Evolutionary conservation across 2,329 filamentous ascomycete genomes (phyloP), one percentile per base, ranked within the genome.

Genomic region (Biscogniauxia sp.): DNA sequence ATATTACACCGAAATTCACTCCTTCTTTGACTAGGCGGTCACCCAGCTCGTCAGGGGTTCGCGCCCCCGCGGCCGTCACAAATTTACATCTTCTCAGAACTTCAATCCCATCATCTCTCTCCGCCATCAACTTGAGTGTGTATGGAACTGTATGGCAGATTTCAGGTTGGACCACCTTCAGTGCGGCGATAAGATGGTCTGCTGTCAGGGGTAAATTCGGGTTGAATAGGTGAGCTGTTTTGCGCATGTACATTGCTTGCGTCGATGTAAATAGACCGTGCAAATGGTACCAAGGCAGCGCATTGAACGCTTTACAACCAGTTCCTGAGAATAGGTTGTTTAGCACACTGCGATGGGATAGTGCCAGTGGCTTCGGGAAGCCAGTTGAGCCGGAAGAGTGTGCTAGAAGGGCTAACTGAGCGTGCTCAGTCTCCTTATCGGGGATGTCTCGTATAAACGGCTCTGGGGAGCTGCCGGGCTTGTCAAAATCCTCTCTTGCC

Each of bases 361-460:
- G 72, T 15, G 75, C 71, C 1, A 81, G 68, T 3, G 79, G 78
- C 60, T 81, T 81, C 0, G 79, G 79, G 3, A 76, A 73, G 0
- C 79, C 79, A 0, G 79, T 82, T 1, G 79, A 80, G 0, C 80
- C 80, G 0, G 79, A 81, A 0, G 80, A 82, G 62, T 82, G 80
- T 50, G 77, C 72, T 26, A 81, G 79, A 32, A 80, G 64, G 0
- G 75, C 75, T 1, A 73, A 64, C 54, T 74, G 74, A 55, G 66
- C 19, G 49, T 72, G 66, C 64, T 77, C 63, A 41, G 63, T 54
- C 68, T 74, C 23, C 62, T 61, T 63, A 52, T 71, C 66, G 23
- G 57, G 58, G 20, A 71, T 71, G 7, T 61, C 60, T 7, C 70
- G 65, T 2, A 60, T 13, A 41, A 72, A 71, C 2, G 70, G 69